A percentile compares a stretch with the other conserved stretches of the same genome.
Conservation (phyloP, 345 rosid species). For the Eucalyptus pumila region DNA sequence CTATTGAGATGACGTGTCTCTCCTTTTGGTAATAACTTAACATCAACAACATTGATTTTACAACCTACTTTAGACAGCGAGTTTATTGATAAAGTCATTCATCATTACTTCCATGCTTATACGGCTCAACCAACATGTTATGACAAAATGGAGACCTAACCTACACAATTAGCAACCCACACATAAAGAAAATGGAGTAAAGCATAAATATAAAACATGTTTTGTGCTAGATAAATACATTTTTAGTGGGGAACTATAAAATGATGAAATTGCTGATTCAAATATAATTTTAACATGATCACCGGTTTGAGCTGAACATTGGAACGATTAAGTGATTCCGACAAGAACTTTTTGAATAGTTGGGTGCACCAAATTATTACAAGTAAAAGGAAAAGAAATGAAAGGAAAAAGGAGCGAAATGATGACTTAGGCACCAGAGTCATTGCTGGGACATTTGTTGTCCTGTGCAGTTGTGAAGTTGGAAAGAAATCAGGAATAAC, state of each 20-base stretch:
- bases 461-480: neutral
- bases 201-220: neutral
- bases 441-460: neutral
- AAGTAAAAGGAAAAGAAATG: neutral
- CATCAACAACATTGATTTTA: neutral
- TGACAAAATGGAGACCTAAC: neutral
- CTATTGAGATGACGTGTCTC: neutral
- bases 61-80: neutral
- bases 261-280: neutral
- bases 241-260: neutral
- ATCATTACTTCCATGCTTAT: neutral
- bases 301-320: neutral
- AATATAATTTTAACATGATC: neutral
- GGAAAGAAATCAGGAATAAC: neutral
- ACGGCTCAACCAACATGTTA: neutral
- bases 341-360: neutral
- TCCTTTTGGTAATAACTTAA: neutral
- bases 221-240: neutral
- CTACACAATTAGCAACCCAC: neutral
- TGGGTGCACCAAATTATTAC: neutral
- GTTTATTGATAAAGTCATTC: neutral
- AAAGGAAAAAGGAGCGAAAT: neutral
- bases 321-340: neutral
- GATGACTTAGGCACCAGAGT: neutral
- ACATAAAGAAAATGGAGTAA: neutral